A percentile compares a stretch with the other conserved stretches of the same genome.
Evolutionary conservation across 192 early-diverging fungal genomes (phyloP).

Genomic region (Coemansia aciculifera): DNA sequence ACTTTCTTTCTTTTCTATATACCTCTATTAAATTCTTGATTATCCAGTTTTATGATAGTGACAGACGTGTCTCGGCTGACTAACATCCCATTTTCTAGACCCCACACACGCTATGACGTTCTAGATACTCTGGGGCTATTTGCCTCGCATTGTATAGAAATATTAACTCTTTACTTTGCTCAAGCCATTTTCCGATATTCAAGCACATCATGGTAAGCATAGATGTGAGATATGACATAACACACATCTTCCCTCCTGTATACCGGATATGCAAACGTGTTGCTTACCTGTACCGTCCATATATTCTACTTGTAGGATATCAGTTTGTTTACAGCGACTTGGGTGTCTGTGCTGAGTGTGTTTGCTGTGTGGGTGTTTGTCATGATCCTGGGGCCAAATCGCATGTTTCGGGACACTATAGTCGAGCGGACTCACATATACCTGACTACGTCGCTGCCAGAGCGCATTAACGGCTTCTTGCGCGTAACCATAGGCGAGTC

Average conservation of each 20-base stretch:
- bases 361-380: constrained; percentile 39
- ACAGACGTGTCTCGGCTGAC: background rate
- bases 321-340: constrained; percentile 21
- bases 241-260: background rate
- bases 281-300: background rate
- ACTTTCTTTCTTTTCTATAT: constrained; percentile 15
- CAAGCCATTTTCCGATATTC: background rate
- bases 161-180: background rate
- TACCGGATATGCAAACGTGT: background rate
- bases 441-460: constrained; percentile 24
- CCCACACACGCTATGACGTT: background rate
- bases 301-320: constrained; percentile 10
- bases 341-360: constrained; percentile 16
- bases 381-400: constrained; percentile 47
- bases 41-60: background rate
- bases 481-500: constrained; percentile 19
- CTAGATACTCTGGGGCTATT: background rate
- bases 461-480: constrained; percentile 10
- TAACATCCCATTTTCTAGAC: background rate
- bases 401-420: constrained; percentile 43
- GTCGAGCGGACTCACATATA: constrained; percentile 31
- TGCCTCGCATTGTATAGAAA: background rate
- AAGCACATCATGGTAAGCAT: background rate
- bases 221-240: background rate
- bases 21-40: background rate